phyloP scores from a whole-genome alignment of 257 asterid genomes.

The Solanum peruvianum region DNA sequence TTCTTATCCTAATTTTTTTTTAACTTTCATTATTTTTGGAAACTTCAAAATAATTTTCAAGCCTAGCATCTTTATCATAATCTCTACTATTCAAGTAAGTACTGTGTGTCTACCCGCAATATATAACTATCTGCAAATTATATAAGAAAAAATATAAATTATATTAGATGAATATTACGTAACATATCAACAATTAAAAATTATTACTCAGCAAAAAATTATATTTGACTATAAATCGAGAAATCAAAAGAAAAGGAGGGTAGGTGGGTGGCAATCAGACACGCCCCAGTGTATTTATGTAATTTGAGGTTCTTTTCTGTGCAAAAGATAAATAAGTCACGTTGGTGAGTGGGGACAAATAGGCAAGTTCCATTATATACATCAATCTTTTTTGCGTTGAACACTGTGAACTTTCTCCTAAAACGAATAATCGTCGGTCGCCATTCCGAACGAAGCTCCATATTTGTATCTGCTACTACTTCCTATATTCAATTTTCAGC shows the following conservation, averaged over 20 bases:
- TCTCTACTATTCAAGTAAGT: too few relatives aligned
- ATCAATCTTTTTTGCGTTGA: neutral
- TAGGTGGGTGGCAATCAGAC: neutral
- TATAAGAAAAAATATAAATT: too few relatives aligned
- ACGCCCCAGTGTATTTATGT: neutral
- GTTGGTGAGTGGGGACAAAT: neutral
- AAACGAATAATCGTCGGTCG: neutral
- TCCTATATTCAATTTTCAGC: neutral
- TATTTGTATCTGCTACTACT: neutral
- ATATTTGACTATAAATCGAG: too few relatives aligned
- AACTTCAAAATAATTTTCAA: too few relatives aligned
- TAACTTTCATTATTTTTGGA: too few relatives aligned
- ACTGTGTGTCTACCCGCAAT: too few relatives aligned
- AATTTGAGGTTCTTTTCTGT: neutral
- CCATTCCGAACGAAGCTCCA: neutral
- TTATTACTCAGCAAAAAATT: too few relatives aligned
- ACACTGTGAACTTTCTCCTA: neutral
- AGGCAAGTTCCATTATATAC: neutral
- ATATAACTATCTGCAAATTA: too few relatives aligned
- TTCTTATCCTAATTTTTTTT: fast-evolving
- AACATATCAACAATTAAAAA: neutral
- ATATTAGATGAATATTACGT: fast-evolving
- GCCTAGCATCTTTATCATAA: too few relatives aligned
- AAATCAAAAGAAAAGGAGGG: neutral
- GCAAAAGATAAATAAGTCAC: neutral